Evolutionary conservation across 106 monocot genomes (phyloP).

Genomic region (Narthecium ossifragum): DNA sequence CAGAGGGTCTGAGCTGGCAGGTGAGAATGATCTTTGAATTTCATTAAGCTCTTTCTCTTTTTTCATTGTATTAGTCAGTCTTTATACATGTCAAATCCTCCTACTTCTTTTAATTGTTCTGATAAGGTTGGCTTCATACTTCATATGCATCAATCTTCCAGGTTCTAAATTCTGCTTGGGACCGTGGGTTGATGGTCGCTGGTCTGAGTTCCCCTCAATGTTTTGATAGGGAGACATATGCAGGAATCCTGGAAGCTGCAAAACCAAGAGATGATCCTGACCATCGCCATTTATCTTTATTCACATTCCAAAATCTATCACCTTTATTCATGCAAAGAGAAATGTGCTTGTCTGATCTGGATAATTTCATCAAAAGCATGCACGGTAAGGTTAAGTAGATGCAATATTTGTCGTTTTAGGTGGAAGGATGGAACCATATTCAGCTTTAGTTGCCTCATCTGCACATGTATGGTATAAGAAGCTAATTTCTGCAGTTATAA

Average conservation of each 20-base stretch:
- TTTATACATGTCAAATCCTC: neutral
- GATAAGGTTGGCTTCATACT: neutral
- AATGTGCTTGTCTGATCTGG: slow-evolving; percentile 38
- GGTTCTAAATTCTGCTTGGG: slow-evolving; percentile 80
- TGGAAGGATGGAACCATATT: neutral
- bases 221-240: slow-evolving; percentile 43
- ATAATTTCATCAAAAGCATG: slow-evolving; percentile 78
- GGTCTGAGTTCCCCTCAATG: slow-evolving; percentile 39
- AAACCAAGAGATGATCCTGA: slow-evolving; percentile 81
- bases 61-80: neutral
- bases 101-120: neutral
- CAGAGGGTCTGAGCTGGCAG: slow-evolving; percentile 81
- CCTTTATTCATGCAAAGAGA: slow-evolving; percentile 36
- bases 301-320: slow-evolving; percentile 50
- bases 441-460: neutral
- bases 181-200: slow-evolving; percentile 43
- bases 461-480: neutral
- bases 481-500: neutral
- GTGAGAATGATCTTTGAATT: slow-evolving; percentile 13
- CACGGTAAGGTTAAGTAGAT: slow-evolving; percentile 47
- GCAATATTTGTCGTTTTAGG: neutral
- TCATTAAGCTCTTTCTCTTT: neutral
- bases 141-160: slow-evolving; percentile 5
- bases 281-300: slow-evolving; percentile 52
- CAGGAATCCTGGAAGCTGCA: slow-evolving; percentile 40